Percentiles rank a stretch among this genome's conserved stretches.
These are phyloP conservation scores for Ganoderma lucidum DNA, from an alignment of 1,284 basidiomycete genomes.

Conservation along the genomic window DNA sequence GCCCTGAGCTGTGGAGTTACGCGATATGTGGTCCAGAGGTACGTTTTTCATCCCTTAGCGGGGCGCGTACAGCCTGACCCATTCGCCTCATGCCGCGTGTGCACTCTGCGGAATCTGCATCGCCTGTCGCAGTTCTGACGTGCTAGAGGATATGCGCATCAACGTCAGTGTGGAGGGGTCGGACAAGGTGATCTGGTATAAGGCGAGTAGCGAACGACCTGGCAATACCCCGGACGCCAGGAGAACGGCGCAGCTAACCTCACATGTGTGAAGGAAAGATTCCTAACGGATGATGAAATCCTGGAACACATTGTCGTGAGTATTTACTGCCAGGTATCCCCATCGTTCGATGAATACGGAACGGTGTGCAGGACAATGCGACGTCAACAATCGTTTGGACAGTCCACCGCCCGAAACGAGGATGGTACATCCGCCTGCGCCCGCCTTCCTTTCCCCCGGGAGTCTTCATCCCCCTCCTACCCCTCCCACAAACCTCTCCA, in stretches of 20 bases:
- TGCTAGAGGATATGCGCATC: constrained; percentile 73
- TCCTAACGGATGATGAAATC: constrained; percentile 75
- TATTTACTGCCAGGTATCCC: constrained; percentile 16
- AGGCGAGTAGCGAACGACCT: constrained; percentile 51
- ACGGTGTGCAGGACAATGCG: constrained; percentile 60
- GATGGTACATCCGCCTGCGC: constrained; percentile 82
- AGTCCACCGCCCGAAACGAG: constrained; percentile 76
- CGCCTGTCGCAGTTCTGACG: constrained; percentile 64
- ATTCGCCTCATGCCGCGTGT: not conserved
- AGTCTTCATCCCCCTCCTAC: constrained; percentile 68
- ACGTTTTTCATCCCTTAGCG: not conserved
- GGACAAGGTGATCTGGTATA: constrained; percentile 74
- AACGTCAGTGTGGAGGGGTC: constrained; percentile 68
- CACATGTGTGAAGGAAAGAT: constrained; percentile 64
- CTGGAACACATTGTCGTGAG: constrained; percentile 75
- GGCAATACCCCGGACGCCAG: not conserved
- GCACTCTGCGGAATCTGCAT: not conserved
- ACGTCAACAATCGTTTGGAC: constrained; percentile 73
- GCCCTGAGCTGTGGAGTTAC: not conserved
- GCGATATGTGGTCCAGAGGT: constrained; percentile 19
- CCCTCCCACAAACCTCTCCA: constrained; percentile 61
- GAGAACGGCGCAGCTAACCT: constrained; percentile 24
- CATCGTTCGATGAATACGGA: not conserved
- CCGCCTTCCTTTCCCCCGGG: constrained; percentile 71
- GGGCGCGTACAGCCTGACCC: constrained; percentile 2